Evolutionary conservation across 352 stramenopile genomes (phyloP).

Genomic region (Pythium insidiosum): DNA sequence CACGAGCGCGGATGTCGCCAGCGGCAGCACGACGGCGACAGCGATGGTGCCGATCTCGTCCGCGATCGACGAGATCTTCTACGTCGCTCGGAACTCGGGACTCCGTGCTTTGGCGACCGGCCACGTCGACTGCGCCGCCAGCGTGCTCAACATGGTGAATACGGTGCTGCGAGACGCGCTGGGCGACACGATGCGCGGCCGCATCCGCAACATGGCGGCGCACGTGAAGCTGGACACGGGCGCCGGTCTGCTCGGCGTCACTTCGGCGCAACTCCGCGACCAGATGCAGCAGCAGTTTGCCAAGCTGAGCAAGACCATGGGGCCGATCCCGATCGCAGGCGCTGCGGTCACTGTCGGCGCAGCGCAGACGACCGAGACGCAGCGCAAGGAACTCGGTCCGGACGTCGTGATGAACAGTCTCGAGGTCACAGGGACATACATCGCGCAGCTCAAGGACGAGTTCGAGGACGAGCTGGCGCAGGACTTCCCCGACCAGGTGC

Average conservation of each 20-base stretch:
- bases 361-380: conserved; percentile 18
- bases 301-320: conserved; percentile 82
- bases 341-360: conserved; percentile 5
- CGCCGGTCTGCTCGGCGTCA: background rate
- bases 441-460: conserved; percentile 68
- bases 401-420: conserved; percentile 83
- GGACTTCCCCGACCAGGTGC: conserved; percentile 67
- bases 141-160: conserved; percentile 84
- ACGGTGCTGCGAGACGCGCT: conserved; percentile 71
- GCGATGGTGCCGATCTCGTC: conserved; percentile 73
- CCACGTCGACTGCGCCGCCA: conserved; percentile 72
- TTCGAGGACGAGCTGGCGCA: conserved; percentile 64
- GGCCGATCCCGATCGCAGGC: conserved; percentile 24
- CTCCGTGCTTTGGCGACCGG: conserved; percentile 75
- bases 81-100: conserved; percentile 74
- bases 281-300: conserved; percentile 81
- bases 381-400: conserved; percentile 49
- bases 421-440: conserved; percentile 65
- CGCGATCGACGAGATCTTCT: conserved; percentile 84
- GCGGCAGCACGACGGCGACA: conserved; percentile 15
- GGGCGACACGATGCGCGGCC: conserved; percentile 68
- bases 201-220: conserved; percentile 65
- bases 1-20: no score
- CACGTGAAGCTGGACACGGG: conserved; percentile 54
- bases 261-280: conserved; percentile 70